Base-by-base conservation (phyloP, 139 green algal species). In the Zygnema circumcarinatum region DNA sequence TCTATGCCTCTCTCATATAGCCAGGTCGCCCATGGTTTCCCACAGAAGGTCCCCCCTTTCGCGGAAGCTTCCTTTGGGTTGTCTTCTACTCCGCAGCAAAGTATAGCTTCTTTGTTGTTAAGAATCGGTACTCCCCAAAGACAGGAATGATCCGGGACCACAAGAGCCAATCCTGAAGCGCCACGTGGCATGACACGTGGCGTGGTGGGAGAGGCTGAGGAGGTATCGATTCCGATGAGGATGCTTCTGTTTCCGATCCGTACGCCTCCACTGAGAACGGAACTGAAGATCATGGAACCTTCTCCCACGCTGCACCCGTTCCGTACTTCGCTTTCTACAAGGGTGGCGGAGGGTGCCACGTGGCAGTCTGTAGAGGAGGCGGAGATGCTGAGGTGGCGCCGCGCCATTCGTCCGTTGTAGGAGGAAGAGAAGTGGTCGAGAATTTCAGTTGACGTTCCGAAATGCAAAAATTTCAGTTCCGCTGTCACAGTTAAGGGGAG, bases 81-180 rank as follows among this genome's bases (percentile, higher is more conserved):
- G 79, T 90, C 85, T 62, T 88, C 78, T n/a, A 90, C 79, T 1
- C 85, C 85, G n/a, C 85, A 90, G 42, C 41, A 83, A 7, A 90
- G 2, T 21, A 53, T 72, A 36, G 75, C 80, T 42, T 81, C 56
- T 38, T 53, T 39, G n/a, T 39, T 40, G 32, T 53, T 38, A 25
- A 73, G 20, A 29, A 89, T 67, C 21, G 85, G 85, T 29, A 81
- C 85, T 72, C 39, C 29, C 85, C 85, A 90, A 20, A 90, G 11
- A 79, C 85, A 90, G 22, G 25, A 33, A 33, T 87, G 41, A 81
- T 86, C 82, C 1, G 85, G 85, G 3, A 89, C 78, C 36, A 85
- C 78, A 7, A 78, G 16, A 78, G 69, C 11, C 3, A 41, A 39
- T 38, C 69, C 54, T 72, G 25, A 29, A 25, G 25, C 54, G 54